Base-by-base conservation (phyloP, 805 yeast genomes). In the Pichia eremophila region DNA sequence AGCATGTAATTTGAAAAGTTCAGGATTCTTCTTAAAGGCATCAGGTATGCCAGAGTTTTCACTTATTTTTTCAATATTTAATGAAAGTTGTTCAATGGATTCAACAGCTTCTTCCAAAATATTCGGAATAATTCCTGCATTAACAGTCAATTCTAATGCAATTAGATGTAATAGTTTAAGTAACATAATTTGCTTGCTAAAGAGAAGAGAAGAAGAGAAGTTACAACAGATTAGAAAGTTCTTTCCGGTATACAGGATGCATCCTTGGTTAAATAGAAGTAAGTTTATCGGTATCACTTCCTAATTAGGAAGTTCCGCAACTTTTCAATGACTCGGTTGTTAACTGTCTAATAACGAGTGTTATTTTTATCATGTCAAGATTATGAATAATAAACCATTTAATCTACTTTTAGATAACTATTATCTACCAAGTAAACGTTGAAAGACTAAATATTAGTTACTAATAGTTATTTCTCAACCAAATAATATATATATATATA, bases 1-100 rank as follows among this genome's bases (percentile, higher is more conserved):
- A 35, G 58, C 59, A 52, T 72, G 76, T 31, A 70, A 54, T 6
- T 58, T 45, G 27, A 66, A 53, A 28, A 66, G 49, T 3, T 48
- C 55, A 7, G 55, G 54, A 38, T 54, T 50, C 28, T 51, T 39
- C 3, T 37, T 22, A 34, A 52, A 48, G 14, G 49, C 39, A 15
- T 17, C 22, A 3, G 54, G 45, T 15, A 27, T 12, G 9, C 12
- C 12, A 17, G 22, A 7, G 25, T 31, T 1, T 28, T 37, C 38
- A 17, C 27, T 18, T 32, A 29, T 5, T 10, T 17, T 18, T n/a
- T 28, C 36, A 12, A 34, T 18, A 11, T 17, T 36, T 28, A 37
- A 14, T 28, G 34, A 29, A 25, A 45, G 27, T 36, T 40, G 32
- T 27, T 42, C 44, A 35, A 42, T 7, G 5, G 39, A 32, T 8